Conservation (phyloP, 2,329 filamentous ascomycete species). For the Colletotrichum abscissum region DNA sequence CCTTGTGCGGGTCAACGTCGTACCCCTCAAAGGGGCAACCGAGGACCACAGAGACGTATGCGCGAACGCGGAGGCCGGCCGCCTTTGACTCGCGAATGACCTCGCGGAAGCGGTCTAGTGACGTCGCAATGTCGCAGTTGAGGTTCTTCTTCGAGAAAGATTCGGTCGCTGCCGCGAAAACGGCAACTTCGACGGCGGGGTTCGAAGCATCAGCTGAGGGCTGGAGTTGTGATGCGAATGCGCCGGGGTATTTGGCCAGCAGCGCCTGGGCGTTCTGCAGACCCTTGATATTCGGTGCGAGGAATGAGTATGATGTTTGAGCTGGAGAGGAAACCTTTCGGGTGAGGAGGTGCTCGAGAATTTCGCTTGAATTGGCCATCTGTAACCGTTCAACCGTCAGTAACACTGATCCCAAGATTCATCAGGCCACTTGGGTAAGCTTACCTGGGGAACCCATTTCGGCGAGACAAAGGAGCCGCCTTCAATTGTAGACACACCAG, state of each 20-base stretch:
- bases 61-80: slow-evolving; percentile 75
- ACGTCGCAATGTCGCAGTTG: slow-evolving; percentile 82
- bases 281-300: slow-evolving; percentile 82
- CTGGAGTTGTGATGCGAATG: slow-evolving; percentile 64
- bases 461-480: slow-evolving; percentile 85
- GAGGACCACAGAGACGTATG: slow-evolving; percentile 84
- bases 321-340: slow-evolving; percentile 63
- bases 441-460: slow-evolving; percentile 85
- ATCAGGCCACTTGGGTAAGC: slow-evolving; percentile 19
- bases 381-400: slow-evolving; percentile 44
- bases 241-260: slow-evolving; percentile 59
- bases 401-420: neutral
- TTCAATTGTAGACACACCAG: slow-evolving; percentile 80
- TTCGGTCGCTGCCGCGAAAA: slow-evolving; percentile 87
- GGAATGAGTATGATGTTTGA: slow-evolving; percentile 80
- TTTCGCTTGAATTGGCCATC: slow-evolving; percentile 84
- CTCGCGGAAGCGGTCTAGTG: slow-evolving; percentile 75
- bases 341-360: slow-evolving; percentile 75
- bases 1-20: slow-evolving; percentile 71
- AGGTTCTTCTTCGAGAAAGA: slow-evolving; percentile 84
- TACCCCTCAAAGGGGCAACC: slow-evolving; percentile 82
- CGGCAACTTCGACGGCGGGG: slow-evolving; percentile 75
- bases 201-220: slow-evolving; percentile 52
- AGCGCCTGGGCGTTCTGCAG: slow-evolving; percentile 70
- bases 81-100: slow-evolving; percentile 77